Percentiles rank a stretch among this genome's conserved stretches.
Conservation (phyloP, 768 basidiomycete genomes). For the Calvatia gigantea region DNA sequence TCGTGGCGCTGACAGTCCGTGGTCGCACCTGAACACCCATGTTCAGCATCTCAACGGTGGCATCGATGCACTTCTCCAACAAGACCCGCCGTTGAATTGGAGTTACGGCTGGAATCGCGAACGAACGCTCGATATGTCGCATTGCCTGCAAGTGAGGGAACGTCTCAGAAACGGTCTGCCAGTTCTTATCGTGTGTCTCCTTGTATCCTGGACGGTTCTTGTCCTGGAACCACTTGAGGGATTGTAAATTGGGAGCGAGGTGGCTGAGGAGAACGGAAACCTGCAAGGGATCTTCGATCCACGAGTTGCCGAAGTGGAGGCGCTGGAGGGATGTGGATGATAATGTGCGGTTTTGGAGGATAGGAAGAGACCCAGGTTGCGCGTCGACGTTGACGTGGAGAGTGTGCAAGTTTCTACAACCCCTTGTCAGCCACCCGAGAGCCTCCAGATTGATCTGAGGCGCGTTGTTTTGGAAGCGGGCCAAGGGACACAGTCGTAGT, state of each 20-base stretch:
- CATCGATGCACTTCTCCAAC: constrained; percentile 46
- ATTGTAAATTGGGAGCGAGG: constrained; percentile 67
- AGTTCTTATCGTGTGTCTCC: constrained; percentile 62
- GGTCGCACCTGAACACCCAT: constrained; percentile 30
- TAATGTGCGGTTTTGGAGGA: constrained; percentile 40
- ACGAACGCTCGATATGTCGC: constrained; percentile 57
- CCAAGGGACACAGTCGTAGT: constrained; percentile 63
- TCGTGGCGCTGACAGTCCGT: constrained; percentile 24
- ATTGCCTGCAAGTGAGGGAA: constrained; percentile 72
- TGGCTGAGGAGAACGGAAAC: constrained; percentile 73
- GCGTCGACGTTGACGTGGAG: constrained; percentile 66
- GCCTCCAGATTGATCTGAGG: constrained; percentile 61
- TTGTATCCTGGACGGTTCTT: constrained; percentile 69
- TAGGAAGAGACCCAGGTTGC: constrained; percentile 37
- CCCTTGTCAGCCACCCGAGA: constrained; percentile 52
- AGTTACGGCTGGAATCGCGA: constrained; percentile 18
- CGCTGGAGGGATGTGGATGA: constrained; percentile 69
- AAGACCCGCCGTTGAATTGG: constrained; percentile 28
- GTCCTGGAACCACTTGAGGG: constrained; percentile 74
- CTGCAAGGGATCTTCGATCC: constrained; percentile 65
- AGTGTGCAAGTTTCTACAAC: constrained; percentile 61
- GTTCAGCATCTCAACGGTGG: constrained; percentile 28
- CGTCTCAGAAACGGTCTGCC: constrained; percentile 67
- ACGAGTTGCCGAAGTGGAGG: constrained; percentile 74
- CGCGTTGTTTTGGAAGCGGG: constrained; percentile 54